These are phyloP conservation scores for Bidens hawaiensis DNA, from an alignment of 140 eudicot species.

Conservation along the genomic window DNA sequence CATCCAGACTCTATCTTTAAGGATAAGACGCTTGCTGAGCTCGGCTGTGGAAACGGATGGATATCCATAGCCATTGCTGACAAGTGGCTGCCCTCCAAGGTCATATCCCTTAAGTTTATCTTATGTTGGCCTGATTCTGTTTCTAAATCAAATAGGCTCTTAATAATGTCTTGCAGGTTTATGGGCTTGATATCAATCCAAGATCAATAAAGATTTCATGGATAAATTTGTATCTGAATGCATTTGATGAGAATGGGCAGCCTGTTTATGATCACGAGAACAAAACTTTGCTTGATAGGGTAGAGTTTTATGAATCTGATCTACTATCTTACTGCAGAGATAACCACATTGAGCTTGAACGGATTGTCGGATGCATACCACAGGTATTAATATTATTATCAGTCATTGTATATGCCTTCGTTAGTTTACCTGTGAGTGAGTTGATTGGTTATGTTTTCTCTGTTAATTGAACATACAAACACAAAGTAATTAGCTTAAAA, in stretches of 20 bases:
- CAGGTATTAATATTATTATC: constrained; percentile 54
- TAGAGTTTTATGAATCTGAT: constrained; percentile 90
- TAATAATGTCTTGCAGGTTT: constrained; percentile 53
- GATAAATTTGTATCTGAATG: constrained; percentile 88
- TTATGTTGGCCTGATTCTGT: neutral
- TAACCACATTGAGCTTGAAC: constrained; percentile 84
- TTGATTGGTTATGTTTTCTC: neutral
- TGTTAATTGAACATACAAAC: neutral
- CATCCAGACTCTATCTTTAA: constrained; percentile 89
- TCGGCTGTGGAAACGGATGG: constrained; percentile 99
- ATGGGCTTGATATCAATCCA: constrained; percentile 96
- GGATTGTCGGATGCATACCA: constrained; percentile 95
- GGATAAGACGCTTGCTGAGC: constrained; percentile 87
- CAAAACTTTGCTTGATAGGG: constrained; percentile 89
- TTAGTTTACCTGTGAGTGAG: neutral
- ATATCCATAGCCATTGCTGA: constrained; percentile 96
- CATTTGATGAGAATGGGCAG: constrained; percentile 79
- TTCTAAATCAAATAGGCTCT: neutral
- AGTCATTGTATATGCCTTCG: no score
- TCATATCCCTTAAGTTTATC: constrained; percentile 17
- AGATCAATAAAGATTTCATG: constrained; percentile 91
- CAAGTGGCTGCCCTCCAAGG: constrained; percentile 89
- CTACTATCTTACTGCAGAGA: constrained; percentile 88
- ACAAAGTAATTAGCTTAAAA: neutral
- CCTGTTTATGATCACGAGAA: constrained; percentile 72